A percentile compares a stretch with the other conserved stretches of the same genome.
These are phyloP conservation scores for Fusarium sp. DNA, from an alignment of 2,329 filamentous ascomycete species.

Conservation along the genomic window DNA sequence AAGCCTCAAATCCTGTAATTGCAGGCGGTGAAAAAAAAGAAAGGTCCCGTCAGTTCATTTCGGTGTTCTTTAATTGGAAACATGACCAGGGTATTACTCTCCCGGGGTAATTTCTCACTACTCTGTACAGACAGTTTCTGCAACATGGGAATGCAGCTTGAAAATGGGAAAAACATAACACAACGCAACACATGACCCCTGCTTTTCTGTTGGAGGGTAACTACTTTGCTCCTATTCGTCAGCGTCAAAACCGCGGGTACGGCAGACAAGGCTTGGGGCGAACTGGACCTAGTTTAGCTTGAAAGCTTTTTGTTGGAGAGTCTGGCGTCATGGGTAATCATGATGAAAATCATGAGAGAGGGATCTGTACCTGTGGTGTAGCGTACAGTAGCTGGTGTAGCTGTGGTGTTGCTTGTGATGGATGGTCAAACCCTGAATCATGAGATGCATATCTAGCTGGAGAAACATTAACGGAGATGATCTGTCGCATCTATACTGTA, in stretches of 20 bases:
- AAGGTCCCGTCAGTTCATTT: conserved; percentile 27
- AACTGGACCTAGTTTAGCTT: conserved; percentile 33
- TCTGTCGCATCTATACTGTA: conserved; percentile 20
- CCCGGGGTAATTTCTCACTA: neutral
- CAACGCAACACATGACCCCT: conserved; percentile 32
- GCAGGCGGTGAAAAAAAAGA: conserved; percentile 30
- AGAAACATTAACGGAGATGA: neutral
- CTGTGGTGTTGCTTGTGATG: too few relatives aligned
- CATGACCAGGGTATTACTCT: conserved; percentile 12
- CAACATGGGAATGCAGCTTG: neutral
- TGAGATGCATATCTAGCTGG: neutral
- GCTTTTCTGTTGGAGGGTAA: conserved; percentile 12
- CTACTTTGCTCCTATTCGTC: conserved; percentile 26
- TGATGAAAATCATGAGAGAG: neutral
- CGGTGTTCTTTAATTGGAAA: conserved; percentile 37
- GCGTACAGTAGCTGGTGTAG: too few relatives aligned
- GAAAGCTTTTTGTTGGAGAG: conserved; percentile 39
- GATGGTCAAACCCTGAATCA: neutral
- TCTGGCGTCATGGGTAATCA: conserved; percentile 27
- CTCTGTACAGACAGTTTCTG: too few relatives aligned
- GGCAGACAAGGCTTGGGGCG: conserved; percentile 36
- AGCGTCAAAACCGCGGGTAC: conserved; percentile 7
- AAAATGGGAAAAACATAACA: conserved; percentile 1
- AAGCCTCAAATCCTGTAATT: conserved; percentile 3
- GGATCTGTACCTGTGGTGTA: neutral